These are phyloP conservation scores for Corylus avellana DNA, from an alignment of 306 rosid species.

Conservation along the genomic window DNA sequence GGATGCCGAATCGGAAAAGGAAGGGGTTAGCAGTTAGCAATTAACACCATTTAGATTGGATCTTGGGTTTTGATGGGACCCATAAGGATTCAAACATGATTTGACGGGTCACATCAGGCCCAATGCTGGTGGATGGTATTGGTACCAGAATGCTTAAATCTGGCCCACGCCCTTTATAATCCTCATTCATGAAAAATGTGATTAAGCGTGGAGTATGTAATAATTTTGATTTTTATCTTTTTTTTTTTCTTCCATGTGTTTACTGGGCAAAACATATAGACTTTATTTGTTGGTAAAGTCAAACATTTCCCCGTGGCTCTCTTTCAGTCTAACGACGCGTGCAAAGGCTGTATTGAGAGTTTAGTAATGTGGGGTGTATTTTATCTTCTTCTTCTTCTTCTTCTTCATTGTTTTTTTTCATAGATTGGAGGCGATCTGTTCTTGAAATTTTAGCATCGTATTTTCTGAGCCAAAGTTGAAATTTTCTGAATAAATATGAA, in stretches of 20 bases:
- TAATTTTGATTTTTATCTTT: no score
- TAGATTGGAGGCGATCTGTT: background rate
- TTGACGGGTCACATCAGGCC: slow-evolving; percentile 50
- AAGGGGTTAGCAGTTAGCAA: slow-evolving; percentile 41
- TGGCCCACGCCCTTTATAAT: slow-evolving; percentile 6
- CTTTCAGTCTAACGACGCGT: background rate
- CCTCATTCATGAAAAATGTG: slow-evolving; percentile 5
- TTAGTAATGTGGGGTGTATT: background rate
- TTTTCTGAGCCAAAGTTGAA: background rate
- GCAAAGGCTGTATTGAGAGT: background rate
- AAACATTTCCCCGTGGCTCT: background rate
- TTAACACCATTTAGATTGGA: slow-evolving; percentile 46
- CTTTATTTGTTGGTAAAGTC: background rate
- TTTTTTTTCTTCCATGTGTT: no score
- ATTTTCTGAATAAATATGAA: background rate
- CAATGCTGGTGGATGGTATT: background rate
- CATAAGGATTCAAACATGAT: slow-evolving; percentile 36
- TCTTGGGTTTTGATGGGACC: slow-evolving; percentile 29
- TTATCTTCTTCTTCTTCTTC: background rate
- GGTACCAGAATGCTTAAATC: background rate
- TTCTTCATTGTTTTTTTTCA: no score
- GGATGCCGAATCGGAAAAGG: slow-evolving; percentile 34
- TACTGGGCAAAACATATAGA: background rate
- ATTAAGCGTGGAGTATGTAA: background rate
- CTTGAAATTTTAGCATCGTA: background rate